These are phyloP conservation scores for Mortierella polycephala DNA, from an alignment of 371 early-diverging fungal genomes.

Conservation along the genomic window DNA sequence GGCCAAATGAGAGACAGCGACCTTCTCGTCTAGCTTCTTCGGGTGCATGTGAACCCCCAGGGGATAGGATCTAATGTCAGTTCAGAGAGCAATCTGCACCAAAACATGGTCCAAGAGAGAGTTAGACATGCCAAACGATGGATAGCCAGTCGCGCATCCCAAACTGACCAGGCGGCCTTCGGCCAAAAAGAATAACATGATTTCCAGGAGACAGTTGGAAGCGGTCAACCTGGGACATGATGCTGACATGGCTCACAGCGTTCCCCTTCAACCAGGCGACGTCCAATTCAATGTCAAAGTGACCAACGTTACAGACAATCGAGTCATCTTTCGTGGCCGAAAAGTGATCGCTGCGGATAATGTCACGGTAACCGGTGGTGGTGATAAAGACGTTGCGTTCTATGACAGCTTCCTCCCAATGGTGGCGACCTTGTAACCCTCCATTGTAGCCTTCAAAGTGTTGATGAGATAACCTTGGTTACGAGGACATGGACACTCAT, in stretches of 20 bases:
- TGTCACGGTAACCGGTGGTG: conserved; percentile 99
- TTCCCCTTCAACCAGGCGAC: conserved; percentile 99
- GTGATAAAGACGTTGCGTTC: conserved; percentile 98
- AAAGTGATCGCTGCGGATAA: conserved; percentile 95
- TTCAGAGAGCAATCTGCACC: conserved; percentile 99
- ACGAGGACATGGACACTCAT: conserved; percentile 98
- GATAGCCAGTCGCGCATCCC: conserved; percentile 99
- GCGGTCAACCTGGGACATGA: conserved; percentile 99
- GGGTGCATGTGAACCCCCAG: conserved; percentile 98
- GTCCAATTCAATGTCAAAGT: conserved; percentile 99
- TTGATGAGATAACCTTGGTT: conserved; percentile 99
- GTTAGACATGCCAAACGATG: conserved; percentile 96
- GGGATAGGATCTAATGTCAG: conserved; percentile 85
- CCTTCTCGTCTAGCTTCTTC: conserved; percentile 99
- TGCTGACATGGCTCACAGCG: conserved; percentile 87
- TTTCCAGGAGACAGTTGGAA: conserved; percentile 92
- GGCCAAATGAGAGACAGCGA: conserved; percentile 95
- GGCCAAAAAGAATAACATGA: conserved; percentile 95
- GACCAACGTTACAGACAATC: conserved; percentile 99
- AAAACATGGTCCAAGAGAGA: conserved; percentile 99
- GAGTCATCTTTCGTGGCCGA: conserved; percentile 96
- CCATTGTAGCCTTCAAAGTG: conserved; percentile 97
- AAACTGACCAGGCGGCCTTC: conserved; percentile 99
- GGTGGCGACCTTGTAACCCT: conserved; percentile 98
- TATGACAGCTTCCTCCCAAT: conserved; percentile 94